Base-by-base conservation (phyloP, 352 stramenopile species). In the Pythium grandisporangium region DNA sequence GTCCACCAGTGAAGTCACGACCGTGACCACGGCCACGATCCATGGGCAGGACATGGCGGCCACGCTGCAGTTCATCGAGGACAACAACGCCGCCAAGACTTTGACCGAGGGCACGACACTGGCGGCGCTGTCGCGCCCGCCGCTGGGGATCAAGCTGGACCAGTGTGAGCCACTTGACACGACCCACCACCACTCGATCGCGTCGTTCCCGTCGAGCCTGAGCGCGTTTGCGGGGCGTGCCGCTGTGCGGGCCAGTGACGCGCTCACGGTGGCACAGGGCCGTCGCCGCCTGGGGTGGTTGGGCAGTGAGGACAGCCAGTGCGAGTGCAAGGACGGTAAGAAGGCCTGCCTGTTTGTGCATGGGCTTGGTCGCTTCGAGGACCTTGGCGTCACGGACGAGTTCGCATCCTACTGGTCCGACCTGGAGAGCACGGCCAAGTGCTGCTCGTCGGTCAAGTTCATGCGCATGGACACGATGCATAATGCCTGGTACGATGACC, bases 291-390 rank as follows among this genome's bases (percentile, higher is more conserved):
- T 26, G 13, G 30, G 52, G 20, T 37, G 26, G 14, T 35, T 39
- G 30, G 48, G 13, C 5, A 30, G 46, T 24, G 22, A 27, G 12
- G 50, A 53, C 1, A 37, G 39, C 33, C 30, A 34, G 27, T 45
- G 36, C 36, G 52, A 30, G 25, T 42, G 35, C 35, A 26, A 4
- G 12, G 24, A 29, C 14, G 52, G 52, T 21, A 49, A 47, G n/a
- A 59, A 55, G 49, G 43, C 55, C 30, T 66, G 57, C 29, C 38
- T 66, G n/a, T 66, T 66, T 39, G 51, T 66, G 5, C 57, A 66
- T 29, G 57, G 57, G 19, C 41, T 59, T 25, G 53, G 57, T 14
- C 29, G 50, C 16, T 12, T 5, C 4, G 30, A 30, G 7, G 22
- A 27, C 6, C 35, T 27, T 20, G 11, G 11, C 8, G 6, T 37